phyloP scores from a whole-genome alignment of 768 basidiomycete genomes.

The Tricholoma hemisulphureum region DNA sequence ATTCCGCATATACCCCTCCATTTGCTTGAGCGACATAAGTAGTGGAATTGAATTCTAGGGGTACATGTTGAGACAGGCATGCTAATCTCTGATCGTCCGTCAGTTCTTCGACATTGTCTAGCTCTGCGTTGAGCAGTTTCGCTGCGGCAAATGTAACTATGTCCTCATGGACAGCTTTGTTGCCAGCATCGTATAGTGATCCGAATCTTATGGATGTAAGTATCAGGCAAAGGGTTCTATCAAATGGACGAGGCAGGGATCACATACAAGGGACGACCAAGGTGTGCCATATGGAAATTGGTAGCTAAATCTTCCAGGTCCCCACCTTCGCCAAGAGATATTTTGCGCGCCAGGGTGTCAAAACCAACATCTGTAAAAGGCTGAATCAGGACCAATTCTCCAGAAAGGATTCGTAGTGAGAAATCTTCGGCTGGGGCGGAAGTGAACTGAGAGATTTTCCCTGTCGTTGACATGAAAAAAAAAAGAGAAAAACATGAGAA shows the following conservation, averaged over 20 bases:
- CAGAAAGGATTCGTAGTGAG: background rate
- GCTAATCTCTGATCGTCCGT: background rate
- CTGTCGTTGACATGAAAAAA: background rate
- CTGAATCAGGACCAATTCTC: background rate
- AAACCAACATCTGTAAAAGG: background rate
- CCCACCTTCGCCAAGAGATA: background rate
- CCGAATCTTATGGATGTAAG: background rate
- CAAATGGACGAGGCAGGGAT: background rate
- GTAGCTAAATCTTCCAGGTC: background rate
- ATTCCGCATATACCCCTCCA: background rate
- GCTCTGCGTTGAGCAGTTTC: background rate
- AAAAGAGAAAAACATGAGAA: background rate
- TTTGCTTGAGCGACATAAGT: background rate
- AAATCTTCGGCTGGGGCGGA: background rate
- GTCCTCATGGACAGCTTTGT: background rate
- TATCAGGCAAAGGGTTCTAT: background rate
- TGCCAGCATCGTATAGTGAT: background rate
- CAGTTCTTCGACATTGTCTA: background rate
- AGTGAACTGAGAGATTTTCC: background rate
- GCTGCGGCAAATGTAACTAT: background rate
- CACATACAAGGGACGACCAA: background rate
- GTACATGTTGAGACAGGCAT: background rate
- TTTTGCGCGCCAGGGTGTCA: background rate
- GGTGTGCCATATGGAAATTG: background rate
- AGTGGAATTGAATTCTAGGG: background rate